Evolutionary conservation across 768 basidiomycete species (phyloP), one percentile per base, ranked within the genome.

Genomic region (Postia placenta): DNA sequence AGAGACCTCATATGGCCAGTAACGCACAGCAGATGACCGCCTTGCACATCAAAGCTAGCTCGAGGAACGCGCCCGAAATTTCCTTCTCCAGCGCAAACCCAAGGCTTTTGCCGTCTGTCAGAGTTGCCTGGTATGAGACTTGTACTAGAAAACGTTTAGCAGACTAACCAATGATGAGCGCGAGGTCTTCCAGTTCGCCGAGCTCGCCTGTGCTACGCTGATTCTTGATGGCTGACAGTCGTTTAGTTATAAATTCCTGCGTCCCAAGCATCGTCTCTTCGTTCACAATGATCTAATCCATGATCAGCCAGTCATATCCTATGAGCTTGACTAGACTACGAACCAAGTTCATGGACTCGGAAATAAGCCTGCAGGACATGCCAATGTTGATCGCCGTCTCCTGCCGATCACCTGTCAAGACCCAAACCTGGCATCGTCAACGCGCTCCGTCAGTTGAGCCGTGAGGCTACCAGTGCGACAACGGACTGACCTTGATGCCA

Each of bases 361-460:
- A 92, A 44, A 99, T 98, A 59, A 99, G 67, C 54, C 92, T 80
- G 71, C 96, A 98, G 1, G 93, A 95, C 78, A 98, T 85, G 45
- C 96, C 96, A 55, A 99, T 98, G 60, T 99, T 99, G 68, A 99
- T 97, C 14, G 96, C 96, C 1, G 96, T 99, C 68, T 99, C 96
- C 70, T 99, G 96, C 56, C 96, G 74, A 66, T 99, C 96, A 1
- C 96, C 96, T 2, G 96, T 99, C 44, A 99, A 70, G 6, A 99
- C 94, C 96, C 96, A 99, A 15, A 99, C 84, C 85, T 87, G 55
- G 5, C 49, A 4, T 22, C 9, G 22, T 44, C 20, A 44, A 14
- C 19, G 36, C 36, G n/a, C 5, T 25, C 26, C 28, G 23, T 11
- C 2, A 37, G 11, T 25, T n/a, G n/a, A n/a, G n/a, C n/a, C n/a